Conservation (phyloP, 495 filamentous ascomycete species). For the Aspergillus heteromorphus region DNA sequence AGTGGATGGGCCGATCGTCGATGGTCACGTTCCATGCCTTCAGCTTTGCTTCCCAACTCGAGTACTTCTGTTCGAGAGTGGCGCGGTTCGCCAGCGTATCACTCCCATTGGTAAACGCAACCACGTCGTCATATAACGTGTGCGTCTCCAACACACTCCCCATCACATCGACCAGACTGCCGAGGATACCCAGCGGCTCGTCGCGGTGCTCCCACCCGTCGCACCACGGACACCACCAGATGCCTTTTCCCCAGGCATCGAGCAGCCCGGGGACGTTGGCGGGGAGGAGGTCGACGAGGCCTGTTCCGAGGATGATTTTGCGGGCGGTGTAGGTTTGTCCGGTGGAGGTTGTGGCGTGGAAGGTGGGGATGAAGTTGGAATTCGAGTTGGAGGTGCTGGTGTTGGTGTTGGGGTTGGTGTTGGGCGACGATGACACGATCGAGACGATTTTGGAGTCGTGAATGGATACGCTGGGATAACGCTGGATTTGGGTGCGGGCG, state of each 20-base stretch:
- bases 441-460: conserved; percentile 46
- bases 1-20: conserved; percentile 49
- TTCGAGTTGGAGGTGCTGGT: conserved; percentile 27
- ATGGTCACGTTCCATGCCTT: conserved; percentile 42
- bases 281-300: conserved; percentile 50
- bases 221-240: conserved; percentile 60
- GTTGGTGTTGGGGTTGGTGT: conserved; percentile 20
- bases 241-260: conserved; percentile 51
- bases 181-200: conserved; percentile 49
- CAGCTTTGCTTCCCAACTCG: conserved; percentile 43
- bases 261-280: conserved; percentile 44
- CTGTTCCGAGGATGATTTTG: conserved; percentile 52
- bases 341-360: conserved; percentile 33
- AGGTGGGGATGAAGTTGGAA: conserved; percentile 30
- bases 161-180: conserved; percentile 36
- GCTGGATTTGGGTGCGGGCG: conserved; percentile 46
- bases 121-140: conserved; percentile 38
- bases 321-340: conserved; percentile 38
- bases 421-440: conserved; percentile 35
- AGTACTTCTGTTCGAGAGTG: conserved; percentile 30
- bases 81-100: conserved; percentile 37
- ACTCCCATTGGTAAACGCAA: conserved; percentile 52
- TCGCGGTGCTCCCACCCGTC: conserved; percentile 56
- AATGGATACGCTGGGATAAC: conserved; percentile 44
- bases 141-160: conserved; percentile 42